Conservation (phyloP, 1,284 basidiomycete genomes). For the Meripilus lineatus region DNA sequence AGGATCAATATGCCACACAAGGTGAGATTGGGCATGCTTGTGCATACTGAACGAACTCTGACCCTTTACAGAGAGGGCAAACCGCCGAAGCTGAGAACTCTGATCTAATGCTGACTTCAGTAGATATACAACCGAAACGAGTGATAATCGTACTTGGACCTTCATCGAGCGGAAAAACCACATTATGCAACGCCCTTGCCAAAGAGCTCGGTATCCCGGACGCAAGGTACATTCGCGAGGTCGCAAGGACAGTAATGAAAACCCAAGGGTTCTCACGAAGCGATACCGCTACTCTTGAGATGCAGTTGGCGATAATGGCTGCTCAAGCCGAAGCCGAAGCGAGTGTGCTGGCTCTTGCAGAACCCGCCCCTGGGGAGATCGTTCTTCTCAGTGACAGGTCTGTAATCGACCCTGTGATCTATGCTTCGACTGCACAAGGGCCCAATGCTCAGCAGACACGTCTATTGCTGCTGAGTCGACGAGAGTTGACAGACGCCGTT, state of each 20-base stretch:
- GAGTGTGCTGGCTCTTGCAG: constrained; percentile 18
- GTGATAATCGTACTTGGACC: constrained; percentile 57
- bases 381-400: constrained; percentile 57
- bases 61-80: no score
- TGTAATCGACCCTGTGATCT: constrained; percentile 56
- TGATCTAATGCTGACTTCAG: background rate
- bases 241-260: constrained; percentile 54
- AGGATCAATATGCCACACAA: no score
- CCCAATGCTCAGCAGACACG: constrained; percentile 33
- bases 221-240: constrained; percentile 45
- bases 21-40: no score
- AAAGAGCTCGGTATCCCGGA: constrained; percentile 32
- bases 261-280: constrained; percentile 45
- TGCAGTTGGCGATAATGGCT: constrained; percentile 57
- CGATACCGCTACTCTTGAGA: constrained; percentile 44
- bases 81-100: background rate
- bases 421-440: constrained; percentile 42
- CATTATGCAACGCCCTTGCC: constrained; percentile 49
- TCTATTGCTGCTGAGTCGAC: constrained; percentile 29
- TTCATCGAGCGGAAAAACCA: constrained; percentile 64
- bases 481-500: constrained; percentile 37
- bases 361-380: constrained; percentile 19
- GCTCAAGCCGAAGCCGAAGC: constrained; percentile 46
- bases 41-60: no score
- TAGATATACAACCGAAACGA: no score